Evolutionary conservation across 176 grass and related monocot genomes (phyloP).

Genomic region (Oryza meridionalis): DNA sequence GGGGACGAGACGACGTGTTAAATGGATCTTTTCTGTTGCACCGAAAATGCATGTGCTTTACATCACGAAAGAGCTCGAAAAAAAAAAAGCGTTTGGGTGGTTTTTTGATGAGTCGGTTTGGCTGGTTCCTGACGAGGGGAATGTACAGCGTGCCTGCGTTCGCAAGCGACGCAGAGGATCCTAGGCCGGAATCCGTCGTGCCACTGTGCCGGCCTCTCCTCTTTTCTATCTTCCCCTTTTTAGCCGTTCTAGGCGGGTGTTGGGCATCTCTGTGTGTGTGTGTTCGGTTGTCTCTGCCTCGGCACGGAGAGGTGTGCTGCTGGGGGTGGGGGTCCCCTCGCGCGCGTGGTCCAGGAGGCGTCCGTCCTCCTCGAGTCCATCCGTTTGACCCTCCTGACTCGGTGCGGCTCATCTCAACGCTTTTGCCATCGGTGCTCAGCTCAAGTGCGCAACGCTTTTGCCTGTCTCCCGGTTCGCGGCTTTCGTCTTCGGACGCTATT

Average conservation of each 20-base stretch:
- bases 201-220: neutral
- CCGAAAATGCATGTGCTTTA: neutral
- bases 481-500: neutral
- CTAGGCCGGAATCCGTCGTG: neutral
- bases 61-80: neutral
- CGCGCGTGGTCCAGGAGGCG: neutral
- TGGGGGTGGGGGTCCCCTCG: neutral
- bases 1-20: neutral
- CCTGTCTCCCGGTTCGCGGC: neutral
- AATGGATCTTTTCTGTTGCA: conserved; percentile 29
- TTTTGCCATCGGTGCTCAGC: neutral
- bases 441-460: neutral
- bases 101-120: neutral
- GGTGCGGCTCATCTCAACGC: neutral
- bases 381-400: neutral
- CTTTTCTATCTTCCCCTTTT: neutral
- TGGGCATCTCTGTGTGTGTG: neutral
- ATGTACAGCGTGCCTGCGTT: neutral
- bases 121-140: no score
- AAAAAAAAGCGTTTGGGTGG: neutral
- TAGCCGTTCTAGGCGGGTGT: conserved; percentile 28
- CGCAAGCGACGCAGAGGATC: conserved; percentile 32
- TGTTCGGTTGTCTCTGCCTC: neutral
- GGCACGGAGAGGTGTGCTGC: neutral
- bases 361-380: neutral